Conservation (phyloP, 108 stramenopile genomes). For the Nannochloropsis gaditana region DNA sequence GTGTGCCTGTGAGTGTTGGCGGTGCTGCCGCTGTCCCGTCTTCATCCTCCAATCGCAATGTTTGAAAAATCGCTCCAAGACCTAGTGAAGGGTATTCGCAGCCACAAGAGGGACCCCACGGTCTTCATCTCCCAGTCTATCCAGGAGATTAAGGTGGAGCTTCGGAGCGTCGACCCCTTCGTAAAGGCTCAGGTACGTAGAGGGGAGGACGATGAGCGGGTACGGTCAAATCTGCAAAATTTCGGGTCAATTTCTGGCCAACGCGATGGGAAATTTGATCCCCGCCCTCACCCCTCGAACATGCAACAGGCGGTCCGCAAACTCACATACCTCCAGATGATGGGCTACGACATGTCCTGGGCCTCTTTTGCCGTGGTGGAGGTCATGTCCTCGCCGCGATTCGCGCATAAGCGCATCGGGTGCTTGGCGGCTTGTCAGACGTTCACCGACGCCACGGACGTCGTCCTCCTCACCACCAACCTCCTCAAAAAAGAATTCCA, state of each 20-base stretch:
- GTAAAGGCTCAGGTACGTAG: slow-evolving; percentile 79
- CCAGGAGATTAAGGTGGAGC: slow-evolving; percentile 87
- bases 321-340: slow-evolving; percentile 93
- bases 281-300: not conserved
- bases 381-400: slow-evolving; percentile 84
- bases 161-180: slow-evolving; percentile 77
- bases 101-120: slow-evolving; percentile 83
- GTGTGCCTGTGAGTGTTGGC: too few species aligned
- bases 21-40: too few species aligned
- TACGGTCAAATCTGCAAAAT: not conserved
- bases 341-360: slow-evolving; percentile 94
- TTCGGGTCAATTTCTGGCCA: not conserved
- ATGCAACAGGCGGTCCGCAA: slow-evolving; percentile 65
- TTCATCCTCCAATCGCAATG: slow-evolving; percentile 46
- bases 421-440: slow-evolving; percentile 89
- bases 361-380: slow-evolving; percentile 89
- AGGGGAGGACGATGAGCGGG: not conserved
- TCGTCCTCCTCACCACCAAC: slow-evolving; percentile 93
- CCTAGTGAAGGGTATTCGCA: slow-evolving; percentile 94
- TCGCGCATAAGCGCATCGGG: slow-evolving; percentile 89
- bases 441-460: slow-evolving; percentile 87
- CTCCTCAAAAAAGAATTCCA: slow-evolving; percentile 89
- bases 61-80: slow-evolving; percentile 90
- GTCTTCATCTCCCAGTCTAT: slow-evolving; percentile 89
- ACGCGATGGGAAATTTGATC: not conserved